Conservation (phyloP, 225 moss, liverwort and hornwort species). For the Sphagnum contortum region DNA sequence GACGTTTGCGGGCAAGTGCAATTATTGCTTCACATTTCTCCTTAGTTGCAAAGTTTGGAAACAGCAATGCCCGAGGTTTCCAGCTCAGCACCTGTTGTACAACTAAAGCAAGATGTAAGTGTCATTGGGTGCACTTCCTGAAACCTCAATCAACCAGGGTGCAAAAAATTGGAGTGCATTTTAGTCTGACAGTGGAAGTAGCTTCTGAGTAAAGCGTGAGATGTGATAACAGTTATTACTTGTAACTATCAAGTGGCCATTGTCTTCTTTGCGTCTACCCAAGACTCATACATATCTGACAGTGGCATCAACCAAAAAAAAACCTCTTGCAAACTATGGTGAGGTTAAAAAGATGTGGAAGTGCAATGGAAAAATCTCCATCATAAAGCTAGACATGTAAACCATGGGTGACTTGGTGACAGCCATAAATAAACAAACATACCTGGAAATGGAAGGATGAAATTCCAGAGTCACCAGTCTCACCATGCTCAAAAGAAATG, state of each 20-base stretch:
- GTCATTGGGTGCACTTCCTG: too few relatives aligned
- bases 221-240: neutral
- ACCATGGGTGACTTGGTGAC: neutral
- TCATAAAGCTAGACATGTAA: neutral
- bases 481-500: slow-evolving; percentile 49
- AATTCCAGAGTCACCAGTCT: slow-evolving; percentile 54
- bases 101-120: neutral
- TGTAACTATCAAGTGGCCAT: neutral
- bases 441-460: slow-evolving; percentile 78
- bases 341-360: too few relatives aligned
- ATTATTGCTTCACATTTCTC: slow-evolving; percentile 72
- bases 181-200: neutral
- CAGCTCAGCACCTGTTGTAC: slow-evolving; percentile 75
- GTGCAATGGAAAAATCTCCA: too few relatives aligned
- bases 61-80: slow-evolving; percentile 83
- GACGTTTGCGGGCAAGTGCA: slow-evolving; percentile 54
- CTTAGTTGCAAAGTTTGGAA: slow-evolving; percentile 74
- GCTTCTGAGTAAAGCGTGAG: slow-evolving; percentile 1
- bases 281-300: neutral
- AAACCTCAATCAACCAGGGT: too few relatives aligned
- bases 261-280: neutral
- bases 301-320: too few relatives aligned
- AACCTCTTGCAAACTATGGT: too few relatives aligned
- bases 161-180: too few relatives aligned
- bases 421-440: neutral